phyloP scores from a whole-genome alignment of 352 stramenopile species.

The Phytopythium kandeliae region DNA sequence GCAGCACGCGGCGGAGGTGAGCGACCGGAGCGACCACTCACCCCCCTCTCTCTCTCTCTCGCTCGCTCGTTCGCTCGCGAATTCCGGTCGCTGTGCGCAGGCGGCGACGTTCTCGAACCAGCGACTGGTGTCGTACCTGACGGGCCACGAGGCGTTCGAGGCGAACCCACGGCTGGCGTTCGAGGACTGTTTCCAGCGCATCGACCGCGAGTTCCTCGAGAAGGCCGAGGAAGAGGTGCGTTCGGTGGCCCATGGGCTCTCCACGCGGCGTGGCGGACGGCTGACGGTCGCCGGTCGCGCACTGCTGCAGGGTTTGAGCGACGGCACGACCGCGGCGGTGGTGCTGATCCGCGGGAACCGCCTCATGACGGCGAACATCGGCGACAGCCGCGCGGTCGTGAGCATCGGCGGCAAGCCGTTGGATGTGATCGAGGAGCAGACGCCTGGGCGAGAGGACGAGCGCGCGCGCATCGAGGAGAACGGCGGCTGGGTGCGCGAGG shows the following conservation, averaged over 20 bases:
- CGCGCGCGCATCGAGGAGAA: constrained; percentile 61
- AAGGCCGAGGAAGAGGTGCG: constrained; percentile 53
- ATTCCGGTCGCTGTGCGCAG: constrained; percentile 12
- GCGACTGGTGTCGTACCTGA: constrained; percentile 60
- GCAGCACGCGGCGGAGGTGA: too few species aligned
- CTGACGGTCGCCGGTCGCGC: neutral
- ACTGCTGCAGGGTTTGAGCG: constrained; percentile 37
- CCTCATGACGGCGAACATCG: constrained; percentile 81
- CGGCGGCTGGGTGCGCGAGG: constrained; percentile 77
- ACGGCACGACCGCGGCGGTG: constrained; percentile 76
- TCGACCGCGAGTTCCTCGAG: constrained; percentile 74
- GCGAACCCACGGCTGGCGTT: constrained; percentile 58
- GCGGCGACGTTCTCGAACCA: constrained; percentile 75
- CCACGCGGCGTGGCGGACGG: too few species aligned
- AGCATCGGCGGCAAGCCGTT: constrained; percentile 72
- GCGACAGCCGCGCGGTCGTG: constrained; percentile 83
- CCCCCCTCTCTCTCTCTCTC: too few species aligned
- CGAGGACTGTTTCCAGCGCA: constrained; percentile 64
- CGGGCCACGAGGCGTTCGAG: constrained; percentile 60
- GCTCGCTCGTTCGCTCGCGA: too few species aligned
- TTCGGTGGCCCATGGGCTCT: neutral
- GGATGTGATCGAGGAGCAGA: constrained; percentile 88
- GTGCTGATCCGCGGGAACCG: constrained; percentile 78
- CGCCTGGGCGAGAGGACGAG: constrained; percentile 66
- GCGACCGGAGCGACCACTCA: too few species aligned